phyloP scores from a whole-genome alignment of 176 grass and related monocot genomes.

The Poa pratensis region DNA sequence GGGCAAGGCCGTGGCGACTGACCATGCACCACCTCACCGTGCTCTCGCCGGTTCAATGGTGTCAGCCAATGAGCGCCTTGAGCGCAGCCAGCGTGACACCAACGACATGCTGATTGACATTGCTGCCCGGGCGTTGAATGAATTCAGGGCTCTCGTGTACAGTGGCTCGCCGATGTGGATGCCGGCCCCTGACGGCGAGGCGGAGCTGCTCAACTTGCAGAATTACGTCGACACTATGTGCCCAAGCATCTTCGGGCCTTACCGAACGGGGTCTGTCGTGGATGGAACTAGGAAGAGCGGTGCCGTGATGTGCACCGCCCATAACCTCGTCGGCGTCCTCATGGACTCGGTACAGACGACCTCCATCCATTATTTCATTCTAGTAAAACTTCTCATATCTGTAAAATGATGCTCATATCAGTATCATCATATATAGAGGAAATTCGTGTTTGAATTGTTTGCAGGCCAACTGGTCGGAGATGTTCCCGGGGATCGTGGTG shows the following conservation, averaged over 20 bases:
- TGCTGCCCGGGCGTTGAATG: not conserved
- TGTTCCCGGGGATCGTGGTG: conserved; percentile 20
- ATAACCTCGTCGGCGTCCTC: not conserved
- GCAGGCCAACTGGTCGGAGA: conserved; percentile 12
- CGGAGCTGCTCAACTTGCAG: not conserved
- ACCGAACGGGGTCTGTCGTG: not conserved
- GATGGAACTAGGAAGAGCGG: not conserved
- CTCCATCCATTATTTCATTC: not conserved
- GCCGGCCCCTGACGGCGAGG: not conserved
- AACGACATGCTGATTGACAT: not conserved
- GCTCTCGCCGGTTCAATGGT: not conserved
- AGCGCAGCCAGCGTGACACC: not conserved
- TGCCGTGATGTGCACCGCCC: not conserved
- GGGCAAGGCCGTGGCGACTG: not conserved
- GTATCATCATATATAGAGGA: not conserved
- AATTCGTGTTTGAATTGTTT: not conserved
- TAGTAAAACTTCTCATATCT: not conserved
- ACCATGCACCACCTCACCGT: not conserved
- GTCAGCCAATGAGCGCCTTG: no score
- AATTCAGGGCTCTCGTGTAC: not conserved
- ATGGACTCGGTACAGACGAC: not conserved
- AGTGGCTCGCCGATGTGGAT: conserved; percentile 11
- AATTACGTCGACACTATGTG: not conserved
- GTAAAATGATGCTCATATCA: not conserved
- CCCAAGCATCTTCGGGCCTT: not conserved